phyloP scores from a whole-genome alignment of 2,329 filamentous ascomycete genomes.

The Rachicladosporium sp. region DNA sequence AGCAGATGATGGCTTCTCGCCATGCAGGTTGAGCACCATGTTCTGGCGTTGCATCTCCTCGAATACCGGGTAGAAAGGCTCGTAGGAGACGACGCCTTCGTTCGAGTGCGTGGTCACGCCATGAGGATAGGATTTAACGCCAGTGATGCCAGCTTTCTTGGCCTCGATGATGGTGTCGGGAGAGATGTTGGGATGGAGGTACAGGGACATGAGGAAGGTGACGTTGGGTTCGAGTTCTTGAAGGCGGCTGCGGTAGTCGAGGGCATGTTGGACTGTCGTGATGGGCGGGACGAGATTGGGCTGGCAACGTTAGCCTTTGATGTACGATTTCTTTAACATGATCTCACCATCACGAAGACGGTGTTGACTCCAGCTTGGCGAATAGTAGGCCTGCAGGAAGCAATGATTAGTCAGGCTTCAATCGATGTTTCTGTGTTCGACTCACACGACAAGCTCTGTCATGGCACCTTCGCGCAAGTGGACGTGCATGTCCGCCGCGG shows the following conservation, averaged over 20 bases:
- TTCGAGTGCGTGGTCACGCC: slow-evolving; percentile 48
- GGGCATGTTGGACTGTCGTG: slow-evolving; percentile 35
- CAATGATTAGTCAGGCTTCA: not conserved
- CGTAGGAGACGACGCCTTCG: slow-evolving; percentile 57
- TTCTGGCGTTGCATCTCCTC: slow-evolving; percentile 76
- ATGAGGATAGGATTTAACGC: slow-evolving; percentile 57
- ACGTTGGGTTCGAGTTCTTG: slow-evolving; percentile 36
- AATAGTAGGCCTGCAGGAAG: slow-evolving; percentile 31
- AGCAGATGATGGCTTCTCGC: slow-evolving; percentile 56
- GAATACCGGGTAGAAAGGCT: slow-evolving; percentile 66
- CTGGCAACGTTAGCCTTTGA: slow-evolving; percentile 16
- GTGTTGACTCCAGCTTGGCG: slow-evolving; percentile 40
- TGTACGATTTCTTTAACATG: no score
- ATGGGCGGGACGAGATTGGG: slow-evolving; percentile 40
- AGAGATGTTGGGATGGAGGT: slow-evolving; percentile 37
- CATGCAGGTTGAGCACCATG: slow-evolving; percentile 85
- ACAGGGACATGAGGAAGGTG: slow-evolving; percentile 40
- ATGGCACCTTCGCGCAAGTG: slow-evolving; percentile 41
- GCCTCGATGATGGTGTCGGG: slow-evolving; percentile 54
- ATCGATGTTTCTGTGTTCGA: no score
- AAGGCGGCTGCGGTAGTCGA: slow-evolving; percentile 34
- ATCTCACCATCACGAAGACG: slow-evolving; percentile 39
- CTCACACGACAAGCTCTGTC: slow-evolving; percentile 34
- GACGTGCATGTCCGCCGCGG: slow-evolving; percentile 39
- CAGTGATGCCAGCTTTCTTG: slow-evolving; percentile 56